Evolutionary conservation across 23 red algal species (phyloP), one percentile per base, ranked within the genome.

Genomic region (Gracilaria domingensis): DNA sequence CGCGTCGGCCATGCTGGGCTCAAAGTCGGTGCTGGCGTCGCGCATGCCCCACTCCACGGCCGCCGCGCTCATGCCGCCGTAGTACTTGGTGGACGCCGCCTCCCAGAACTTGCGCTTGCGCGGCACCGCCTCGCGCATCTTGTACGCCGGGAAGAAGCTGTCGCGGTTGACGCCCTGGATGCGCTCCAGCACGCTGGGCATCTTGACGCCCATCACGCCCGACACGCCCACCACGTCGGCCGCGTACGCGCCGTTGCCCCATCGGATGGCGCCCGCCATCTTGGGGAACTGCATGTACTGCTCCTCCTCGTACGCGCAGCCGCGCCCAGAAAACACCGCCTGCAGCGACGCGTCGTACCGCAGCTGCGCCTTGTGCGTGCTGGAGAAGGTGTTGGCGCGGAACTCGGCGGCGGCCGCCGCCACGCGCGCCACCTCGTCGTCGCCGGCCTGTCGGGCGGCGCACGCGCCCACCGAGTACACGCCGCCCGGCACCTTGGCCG

Each of bases 301-400:
- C 13, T 36, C 50, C 80, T 93, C 90, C 67, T 93, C 90, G 29
- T 93, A 93, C 9, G 66, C 35, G 34, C 90, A 84, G n/a, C 90
- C 90, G 1, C 69, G 17, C 28, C 67, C 66, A 35, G 39, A 29
- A 9, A 33, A 70, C 35, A 79, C 69, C 13, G 80, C 90, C 44
- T 86, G 54, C 81, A 77, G 23, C 77, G 50, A 40, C 29, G 91
- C 81, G 61, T 88, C 79, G 75, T 82, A 94, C 55, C 82, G 65
- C 21, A 62, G 55, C 83, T 80, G 71, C 82, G 71, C 53, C 83
- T 94, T 94, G 56, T 85, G 81, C n/a, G 60, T 37, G 17, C 35
- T 32, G 20, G 54, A 71, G 17, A 94, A 62, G 3, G 30, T 47
- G 28, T 74, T 37, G 25, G 91, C 82, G 11, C 82, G 49, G 78